Percentiles rank a stretch among this genome's conserved stretches.
These are phyloP conservation scores for Megacollybia marginata DNA, from an alignment of 768 basidiomycete species.

Conservation along the genomic window DNA sequence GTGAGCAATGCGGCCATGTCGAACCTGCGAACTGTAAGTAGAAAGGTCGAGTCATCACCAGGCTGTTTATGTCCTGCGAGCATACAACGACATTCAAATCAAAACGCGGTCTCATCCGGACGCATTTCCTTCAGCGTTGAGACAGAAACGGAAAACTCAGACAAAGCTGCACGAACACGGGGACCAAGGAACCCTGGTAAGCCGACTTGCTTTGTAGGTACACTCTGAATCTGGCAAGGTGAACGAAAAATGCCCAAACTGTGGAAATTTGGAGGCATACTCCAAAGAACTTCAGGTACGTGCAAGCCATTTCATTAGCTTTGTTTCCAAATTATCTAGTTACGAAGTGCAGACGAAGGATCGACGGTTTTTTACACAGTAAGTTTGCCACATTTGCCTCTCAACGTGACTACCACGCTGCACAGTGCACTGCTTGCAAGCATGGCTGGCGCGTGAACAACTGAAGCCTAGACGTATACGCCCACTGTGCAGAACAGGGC, in stretches of 20 bases:
- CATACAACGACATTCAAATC: conserved; percentile 88
- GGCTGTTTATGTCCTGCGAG: conserved; percentile 30
- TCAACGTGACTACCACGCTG: conserved; percentile 5
- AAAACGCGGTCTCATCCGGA: conserved; percentile 88
- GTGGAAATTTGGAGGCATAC: conserved; percentile 78
- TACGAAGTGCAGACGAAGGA: conserved; percentile 90
- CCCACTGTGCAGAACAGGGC: conserved; percentile 83
- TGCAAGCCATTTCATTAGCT: neutral
- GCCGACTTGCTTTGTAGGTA: conserved; percentile 4
- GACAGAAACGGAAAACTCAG: conserved; percentile 85
- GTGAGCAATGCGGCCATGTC: conserved; percentile 82
- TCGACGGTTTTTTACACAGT: conserved; percentile 94
- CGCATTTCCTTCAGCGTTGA: conserved; percentile 85
- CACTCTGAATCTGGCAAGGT: conserved; percentile 39
- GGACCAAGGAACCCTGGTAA: conserved; percentile 52
- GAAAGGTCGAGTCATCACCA: neutral
- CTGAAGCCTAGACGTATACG: conserved; percentile 67
- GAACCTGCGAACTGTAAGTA: conserved; percentile 86
- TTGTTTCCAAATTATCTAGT: conserved; percentile 26
- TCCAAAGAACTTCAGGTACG: conserved; percentile 84
- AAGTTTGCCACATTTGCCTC: conserved; percentile 16
- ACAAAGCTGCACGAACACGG: conserved; percentile 70
- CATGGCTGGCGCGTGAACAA: conserved; percentile 83
- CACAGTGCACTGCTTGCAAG: conserved; percentile 67
- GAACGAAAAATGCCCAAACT: conserved; percentile 83